Base-by-base conservation (phyloP, 2,329 filamentous ascomycete genomes). In the Hypoxylon sp. region DNA sequence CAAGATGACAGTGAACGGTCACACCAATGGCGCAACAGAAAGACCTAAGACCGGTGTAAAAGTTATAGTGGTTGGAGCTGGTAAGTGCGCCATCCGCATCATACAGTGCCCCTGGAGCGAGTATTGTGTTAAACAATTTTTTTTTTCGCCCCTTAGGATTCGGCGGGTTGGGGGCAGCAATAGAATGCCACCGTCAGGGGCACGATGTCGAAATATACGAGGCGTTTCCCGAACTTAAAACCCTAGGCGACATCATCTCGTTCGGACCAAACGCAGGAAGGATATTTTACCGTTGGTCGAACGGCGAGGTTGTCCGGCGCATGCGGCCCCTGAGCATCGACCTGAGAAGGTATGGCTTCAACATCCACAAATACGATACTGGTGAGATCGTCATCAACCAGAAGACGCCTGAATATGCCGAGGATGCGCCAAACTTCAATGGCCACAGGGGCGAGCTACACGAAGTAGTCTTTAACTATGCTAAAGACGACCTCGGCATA, bases 361-460 rank as follows among this genome's bases (percentile, higher is more conserved):
- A 85, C 52, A 89, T 89, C 61, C 87, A 89, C 77, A 89, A 89
- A 70, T 89, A 82, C 67, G 87, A 88, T 31, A 84, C 83, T 0
- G 87, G 87, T 35, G 88, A 90, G 75, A 82, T 89, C 10, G 83
- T 90, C 21, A 83, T 86, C 61, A 87, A 88, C 63, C 88, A 90
- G 63, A 76, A 73, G 50, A 82, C 81, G 0, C 84, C 85, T 2
- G 74, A 79, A 1, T 78, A 77, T 35, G 76, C 83, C 32, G 79
- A 80, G 0, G 82, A 85, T 15, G 82, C 84, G 11, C 87, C 87
- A 0, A 83, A 86, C 8, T 86, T 89, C 73, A 89, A 89, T 55
- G 88, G 88, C 0, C 88, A 90, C 70, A 77, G 88, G 19, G 88
- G 88, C 15, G 88, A 89, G 76, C 79, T 90, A 60, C 88, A 90